Conservation (phyloP, 1,284 basidiomycete species). For the Sanghuangporus sanghuang region DNA sequence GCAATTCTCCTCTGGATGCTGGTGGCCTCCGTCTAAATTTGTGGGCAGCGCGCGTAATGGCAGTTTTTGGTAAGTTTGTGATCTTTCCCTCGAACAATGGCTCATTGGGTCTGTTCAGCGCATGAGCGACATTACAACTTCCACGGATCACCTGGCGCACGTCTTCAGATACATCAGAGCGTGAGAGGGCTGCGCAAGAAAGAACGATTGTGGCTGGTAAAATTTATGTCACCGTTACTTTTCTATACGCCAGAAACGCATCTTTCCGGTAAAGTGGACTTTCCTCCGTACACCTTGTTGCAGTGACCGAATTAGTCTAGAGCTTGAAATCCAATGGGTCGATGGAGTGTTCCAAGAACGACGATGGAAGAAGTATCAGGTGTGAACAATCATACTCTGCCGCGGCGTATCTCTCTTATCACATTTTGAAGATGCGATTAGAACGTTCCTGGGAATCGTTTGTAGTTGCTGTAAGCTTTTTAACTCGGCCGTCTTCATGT, state of each 20-base stretch:
- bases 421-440: slow-evolving; percentile 26
- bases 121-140: slow-evolving; percentile 33
- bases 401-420: slow-evolving; percentile 2
- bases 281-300: neutral
- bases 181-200: slow-evolving; percentile 29
- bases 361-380: slow-evolving; percentile 27
- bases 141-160: slow-evolving; percentile 48
- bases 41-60: slow-evolving; percentile 40
- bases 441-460: slow-evolving; percentile 30
- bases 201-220: slow-evolving; percentile 30
- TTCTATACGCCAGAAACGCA: slow-evolving; percentile 41
- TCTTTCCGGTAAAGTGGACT: slow-evolving; percentile 19
- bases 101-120: slow-evolving; percentile 30
- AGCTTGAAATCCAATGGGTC: slow-evolving; percentile 37
- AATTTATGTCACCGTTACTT: slow-evolving; percentile 30
- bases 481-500: too few species aligned
- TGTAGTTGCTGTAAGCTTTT: slow-evolving; percentile 16
- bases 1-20: neutral
- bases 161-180: slow-evolving; percentile 41
- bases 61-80: slow-evolving; percentile 33
- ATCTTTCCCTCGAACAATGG: slow-evolving; percentile 25
- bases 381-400: neutral
- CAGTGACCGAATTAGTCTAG: neutral
- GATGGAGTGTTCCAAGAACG: slow-evolving; percentile 26
- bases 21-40: neutral